phyloP scores from a whole-genome alignment of 495 filamentous ascomycete species.

The Xylaria curta region DNA sequence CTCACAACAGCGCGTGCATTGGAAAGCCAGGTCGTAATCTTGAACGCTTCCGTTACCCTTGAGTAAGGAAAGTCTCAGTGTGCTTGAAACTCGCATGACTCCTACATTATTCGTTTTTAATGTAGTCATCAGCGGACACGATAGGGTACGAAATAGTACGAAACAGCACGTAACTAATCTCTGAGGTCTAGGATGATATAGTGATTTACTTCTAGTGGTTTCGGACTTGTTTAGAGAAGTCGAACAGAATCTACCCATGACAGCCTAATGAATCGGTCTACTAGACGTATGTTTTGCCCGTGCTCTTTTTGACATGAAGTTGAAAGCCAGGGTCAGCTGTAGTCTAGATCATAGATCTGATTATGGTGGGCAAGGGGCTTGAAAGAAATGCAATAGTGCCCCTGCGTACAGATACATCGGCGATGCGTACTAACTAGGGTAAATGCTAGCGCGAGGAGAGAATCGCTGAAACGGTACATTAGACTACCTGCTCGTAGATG shows the following conservation, averaged over 20 bases:
- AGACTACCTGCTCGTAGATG: background rate
- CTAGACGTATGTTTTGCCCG: background rate
- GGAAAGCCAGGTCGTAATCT: background rate
- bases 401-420: conserved; percentile 17
- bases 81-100: conserved; percentile 2
- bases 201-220: background rate
- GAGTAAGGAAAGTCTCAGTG: background rate
- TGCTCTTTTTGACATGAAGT: conserved; percentile 4
- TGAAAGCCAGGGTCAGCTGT: background rate
- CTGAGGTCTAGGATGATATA: background rate
- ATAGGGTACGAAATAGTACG: background rate
- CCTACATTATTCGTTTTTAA: background rate
- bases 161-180: background rate
- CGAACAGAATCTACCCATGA: background rate
- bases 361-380: conserved; percentile 10
- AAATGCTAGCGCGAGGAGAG: background rate
- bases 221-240: background rate
- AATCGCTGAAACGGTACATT: background rate
- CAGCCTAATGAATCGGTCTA: conserved; percentile 4
- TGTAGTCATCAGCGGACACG: background rate
- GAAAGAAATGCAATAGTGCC: conserved; percentile 8
- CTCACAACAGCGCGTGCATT: conserved; percentile 7
- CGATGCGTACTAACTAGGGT: conserved; percentile 4
- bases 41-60: background rate
- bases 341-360: conserved; percentile 30